A percentile compares a stretch with the other conserved stretches of the same genome.
phyloP scores from a whole-genome alignment of 1,139 yeast genomes.

The Hanseniaspora uvarum region DNA sequence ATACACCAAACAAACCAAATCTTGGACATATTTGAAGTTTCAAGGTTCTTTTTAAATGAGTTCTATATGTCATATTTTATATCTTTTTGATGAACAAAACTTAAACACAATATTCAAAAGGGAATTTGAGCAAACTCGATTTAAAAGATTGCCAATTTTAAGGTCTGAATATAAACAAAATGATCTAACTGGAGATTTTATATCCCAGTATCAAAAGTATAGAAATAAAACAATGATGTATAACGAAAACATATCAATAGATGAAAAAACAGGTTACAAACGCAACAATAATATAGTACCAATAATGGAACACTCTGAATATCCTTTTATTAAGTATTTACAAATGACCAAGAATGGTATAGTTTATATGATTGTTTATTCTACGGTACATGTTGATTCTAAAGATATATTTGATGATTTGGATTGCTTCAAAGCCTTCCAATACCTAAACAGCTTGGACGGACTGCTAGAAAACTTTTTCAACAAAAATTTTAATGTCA shows the following conservation, averaged over 20 bases:
- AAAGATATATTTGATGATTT: not conserved
- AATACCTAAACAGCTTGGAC: conserved; percentile 48
- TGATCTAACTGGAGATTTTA: conserved; percentile 14
- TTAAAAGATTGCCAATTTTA: conserved; percentile 8
- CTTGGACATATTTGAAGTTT: not conserved
- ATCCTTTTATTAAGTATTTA: conserved; percentile 16
- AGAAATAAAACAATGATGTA: not conserved
- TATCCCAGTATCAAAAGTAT: not conserved
- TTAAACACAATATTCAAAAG: conserved; percentile 48
- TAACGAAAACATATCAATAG: not conserved
- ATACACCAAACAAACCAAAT: not conserved
- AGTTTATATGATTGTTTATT: conserved; percentile 10
- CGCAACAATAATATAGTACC: conserved; percentile 3
- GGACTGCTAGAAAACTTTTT: conserved; percentile 51
- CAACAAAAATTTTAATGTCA: conserved; percentile 41
- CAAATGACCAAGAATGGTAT: conserved; percentile 9
- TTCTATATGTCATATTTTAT: conserved; percentile 30
- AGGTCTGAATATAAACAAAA: not conserved
- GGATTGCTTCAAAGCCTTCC: conserved; percentile 38
- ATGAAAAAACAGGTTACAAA: not conserved
- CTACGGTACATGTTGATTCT: not conserved
- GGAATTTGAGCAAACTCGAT: conserved; percentile 35
- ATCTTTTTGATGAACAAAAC: conserved; percentile 46
- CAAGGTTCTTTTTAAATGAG: not conserved
- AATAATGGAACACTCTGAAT: not conserved